Percentiles rank a stretch among this genome's conserved stretches.
These are phyloP conservation scores for Polygonum aviculare DNA, from an alignment of 148 eudicot genomes.

Conservation along the genomic window DNA sequence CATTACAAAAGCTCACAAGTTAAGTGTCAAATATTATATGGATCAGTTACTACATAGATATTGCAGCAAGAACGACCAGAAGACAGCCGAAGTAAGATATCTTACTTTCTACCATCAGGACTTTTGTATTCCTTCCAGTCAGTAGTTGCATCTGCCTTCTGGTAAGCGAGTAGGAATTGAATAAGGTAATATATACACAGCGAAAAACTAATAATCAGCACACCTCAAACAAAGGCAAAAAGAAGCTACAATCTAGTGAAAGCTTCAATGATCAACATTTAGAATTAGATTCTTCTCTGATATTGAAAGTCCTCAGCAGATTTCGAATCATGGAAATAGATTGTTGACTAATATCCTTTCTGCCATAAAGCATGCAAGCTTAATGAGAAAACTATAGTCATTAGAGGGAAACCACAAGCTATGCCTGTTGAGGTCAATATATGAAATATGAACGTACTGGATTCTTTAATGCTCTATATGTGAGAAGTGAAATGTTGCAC, in stretches of 20 bases:
- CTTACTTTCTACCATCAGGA: slow-evolving; percentile 80
- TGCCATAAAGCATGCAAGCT: background rate
- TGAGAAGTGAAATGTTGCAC: background rate
- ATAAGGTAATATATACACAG: background rate
- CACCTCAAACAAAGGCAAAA: slow-evolving; percentile 1
- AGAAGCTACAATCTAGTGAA: background rate
- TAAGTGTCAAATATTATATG: background rate
- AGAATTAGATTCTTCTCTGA: background rate
- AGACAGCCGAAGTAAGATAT: slow-evolving; percentile 9
- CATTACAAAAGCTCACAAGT: background rate
- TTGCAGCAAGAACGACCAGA: background rate
- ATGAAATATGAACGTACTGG: background rate
- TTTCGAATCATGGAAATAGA: background rate
- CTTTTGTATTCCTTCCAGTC: slow-evolving; percentile 80
- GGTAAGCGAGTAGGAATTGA: slow-evolving; percentile 23
- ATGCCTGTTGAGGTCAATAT: background rate
- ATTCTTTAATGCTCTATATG: background rate
- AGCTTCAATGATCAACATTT: background rate
- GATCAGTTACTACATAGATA: background rate
- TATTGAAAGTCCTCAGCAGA: background rate
- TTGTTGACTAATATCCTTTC: background rate
- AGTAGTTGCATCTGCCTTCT: slow-evolving; percentile 97
- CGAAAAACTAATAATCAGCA: background rate
- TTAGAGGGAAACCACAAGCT: background rate
- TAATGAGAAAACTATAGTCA: background rate